Conservation (phyloP, 805 yeast genomes). For the Cyberlindnera subsufficiens region DNA sequence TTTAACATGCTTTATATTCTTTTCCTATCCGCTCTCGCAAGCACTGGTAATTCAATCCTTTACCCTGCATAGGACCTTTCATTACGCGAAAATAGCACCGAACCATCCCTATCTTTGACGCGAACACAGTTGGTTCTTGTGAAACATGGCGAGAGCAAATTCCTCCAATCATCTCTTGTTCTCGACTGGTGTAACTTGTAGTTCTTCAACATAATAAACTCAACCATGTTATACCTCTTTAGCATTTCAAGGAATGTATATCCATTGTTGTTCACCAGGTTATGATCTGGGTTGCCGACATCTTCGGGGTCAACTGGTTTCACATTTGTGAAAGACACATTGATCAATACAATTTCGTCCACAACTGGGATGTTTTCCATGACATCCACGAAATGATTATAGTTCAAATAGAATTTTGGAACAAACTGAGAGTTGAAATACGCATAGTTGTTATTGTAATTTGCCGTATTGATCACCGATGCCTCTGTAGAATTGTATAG, state of each 20-base stretch:
- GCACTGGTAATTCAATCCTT: background rate
- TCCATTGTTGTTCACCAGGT: constrained; percentile 32
- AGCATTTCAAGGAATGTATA: constrained; percentile 28
- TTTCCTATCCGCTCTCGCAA: background rate
- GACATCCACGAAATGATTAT: constrained; percentile 14
- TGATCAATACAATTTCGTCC: constrained; percentile 13
- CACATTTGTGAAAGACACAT: constrained; percentile 22
- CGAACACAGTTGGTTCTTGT: constrained; percentile 28
- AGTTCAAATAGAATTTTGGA: constrained; percentile 23
- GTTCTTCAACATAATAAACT: constrained; percentile 30
- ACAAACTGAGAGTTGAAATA: constrained; percentile 23
- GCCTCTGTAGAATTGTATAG: constrained; percentile 17
- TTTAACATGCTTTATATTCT: too few species aligned
- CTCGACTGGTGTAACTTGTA: constrained; percentile 33
- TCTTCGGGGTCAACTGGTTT: constrained; percentile 21
- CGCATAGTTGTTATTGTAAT: constrained; percentile 22
- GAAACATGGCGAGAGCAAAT: constrained; percentile 28
- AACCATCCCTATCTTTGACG: constrained; percentile 32
- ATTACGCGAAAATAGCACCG: constrained; percentile 33
- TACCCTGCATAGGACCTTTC: constrained; percentile 3
- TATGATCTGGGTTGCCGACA: constrained; percentile 19
- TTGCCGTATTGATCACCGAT: constrained; percentile 13
- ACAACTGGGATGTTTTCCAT: constrained; percentile 17
- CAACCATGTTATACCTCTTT: constrained; percentile 28
- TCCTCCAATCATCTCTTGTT: constrained; percentile 33